Evolutionary conservation across 164 flowering plant species (phyloP), one percentile per base, ranked within the genome.

Genomic region (Santalum album): DNA sequence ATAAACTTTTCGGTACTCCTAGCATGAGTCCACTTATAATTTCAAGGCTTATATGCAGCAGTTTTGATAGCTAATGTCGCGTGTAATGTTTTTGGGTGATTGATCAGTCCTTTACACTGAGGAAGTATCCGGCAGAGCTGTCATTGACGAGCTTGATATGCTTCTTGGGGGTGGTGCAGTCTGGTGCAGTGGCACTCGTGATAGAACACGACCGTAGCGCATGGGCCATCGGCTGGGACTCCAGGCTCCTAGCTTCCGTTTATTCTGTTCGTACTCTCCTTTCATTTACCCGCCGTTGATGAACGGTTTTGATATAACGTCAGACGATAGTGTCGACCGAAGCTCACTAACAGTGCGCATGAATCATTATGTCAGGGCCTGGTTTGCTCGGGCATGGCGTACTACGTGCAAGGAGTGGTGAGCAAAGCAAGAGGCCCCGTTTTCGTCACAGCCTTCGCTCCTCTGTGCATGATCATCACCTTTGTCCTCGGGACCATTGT

Each of bases 381-480:
- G 15, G 69, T 82, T 18, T 58, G 76, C 57, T 82, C 87, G 0
- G 79, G 81, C 22, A 55, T 82, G 9, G 51, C 81, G 1, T 82
- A 79, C 36, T 77, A 75, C 29, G 70, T 82, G n/a, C 84, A 82
- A 70, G 82, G 79, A 1, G 21, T 73, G 16, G 79, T 79, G 22
- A 68, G 75, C 75, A 69, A 65, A 55, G 63, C 65, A 17, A 67
- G 78, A 61, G 87, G 81, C 0, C 82, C 87, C 0, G 84, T 79
- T 9, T 79, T 82, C 22, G 76, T 72, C 0, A 73, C 78, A 0
- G 77, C 82, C 2, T 79, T 82, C 58, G 74, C 68, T 57, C 87
- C 87, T 36, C 64, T 82, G 0, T 70, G 73, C 60, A 79, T 79
- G 87, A 60, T 79, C 58, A 62, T 82, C 19, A 78, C 69, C 1